Conservation (phyloP, 208 protist species). For the Tritrichomonas foetus region DNA sequence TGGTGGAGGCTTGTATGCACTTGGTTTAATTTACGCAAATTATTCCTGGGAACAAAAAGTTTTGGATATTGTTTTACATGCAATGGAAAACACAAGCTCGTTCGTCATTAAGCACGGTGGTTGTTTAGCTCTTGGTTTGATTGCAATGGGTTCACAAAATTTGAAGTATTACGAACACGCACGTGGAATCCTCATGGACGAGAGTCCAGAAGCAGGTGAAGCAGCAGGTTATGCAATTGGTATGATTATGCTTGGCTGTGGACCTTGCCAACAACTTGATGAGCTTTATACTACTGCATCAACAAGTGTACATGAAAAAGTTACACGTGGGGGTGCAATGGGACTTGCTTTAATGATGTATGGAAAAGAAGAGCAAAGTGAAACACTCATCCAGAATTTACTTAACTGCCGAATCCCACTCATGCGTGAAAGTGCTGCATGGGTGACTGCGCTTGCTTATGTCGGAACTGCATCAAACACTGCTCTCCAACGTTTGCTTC, state of each 20-base stretch:
- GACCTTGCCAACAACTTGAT: background rate
- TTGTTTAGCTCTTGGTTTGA: background rate
- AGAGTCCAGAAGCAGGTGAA: background rate
- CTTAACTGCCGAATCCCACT: constrained; percentile 43
- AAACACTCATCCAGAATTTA: constrained; percentile 78
- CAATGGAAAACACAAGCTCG: constrained; percentile 46
- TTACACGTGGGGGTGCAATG: constrained; percentile 90
- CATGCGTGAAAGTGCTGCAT: constrained; percentile 79
- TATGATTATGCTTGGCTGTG: constrained; percentile 24
- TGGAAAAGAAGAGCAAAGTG: constrained; percentile 83
- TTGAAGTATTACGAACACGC: background rate
- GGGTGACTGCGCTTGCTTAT: constrained; percentile 89
- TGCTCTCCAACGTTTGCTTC: constrained; percentile 84
- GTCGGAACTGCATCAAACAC: constrained; percentile 74
- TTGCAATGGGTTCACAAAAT: background rate
- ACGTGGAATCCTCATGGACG: background rate
- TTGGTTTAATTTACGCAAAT: constrained; percentile 1
- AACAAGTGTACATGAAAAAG: constrained; percentile 98
- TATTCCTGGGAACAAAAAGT: background rate
- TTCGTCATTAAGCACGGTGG: background rate
- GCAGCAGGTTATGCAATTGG: background rate
- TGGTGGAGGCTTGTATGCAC: background rate
- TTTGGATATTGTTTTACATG: background rate
- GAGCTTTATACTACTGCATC: constrained; percentile 58
- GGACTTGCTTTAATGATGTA: constrained; percentile 89